Evolutionary conservation across 768 basidiomycete genomes (phyloP), one percentile per base, ranked within the genome.

Genomic region (Clavaria fumosa): DNA sequence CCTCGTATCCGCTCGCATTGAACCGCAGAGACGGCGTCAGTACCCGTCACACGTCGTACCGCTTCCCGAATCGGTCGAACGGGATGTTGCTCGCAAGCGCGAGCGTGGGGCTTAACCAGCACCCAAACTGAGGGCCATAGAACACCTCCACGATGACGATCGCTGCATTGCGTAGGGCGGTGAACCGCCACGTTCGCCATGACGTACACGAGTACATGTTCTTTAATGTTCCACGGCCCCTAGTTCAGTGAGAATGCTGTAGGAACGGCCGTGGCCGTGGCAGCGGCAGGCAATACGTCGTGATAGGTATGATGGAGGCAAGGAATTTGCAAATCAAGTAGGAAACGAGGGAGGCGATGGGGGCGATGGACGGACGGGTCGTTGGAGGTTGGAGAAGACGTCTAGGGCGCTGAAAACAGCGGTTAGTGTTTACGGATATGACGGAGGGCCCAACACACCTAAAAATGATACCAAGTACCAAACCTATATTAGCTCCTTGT

Each of bases 401-500:
- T 97, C 95, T 57, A 88, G 59, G 23, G 75, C 76, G 49, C 78
- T 78, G 44, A 17, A 41, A 19, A 17, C 20, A 15, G 9, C 24
- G 43, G 9, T 32, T 34, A 45, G 26, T 14, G 9, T 9, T 9
- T 9, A 28, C 9, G 26, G 26, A 14, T 28, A 14, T 14, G 9
- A 14, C 9, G 9, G 22, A 6, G 18, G 36, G 23, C 40, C 47
- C 21, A 36, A 64, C 67, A 40, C 42, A 77, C 78, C 72, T 68
- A 50, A 66, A 70, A 33, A n/a, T n/a, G n/a, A n/a, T n/a, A n/a
- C n/a, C 90, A 79, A 50, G 96, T 97, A 26, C 90, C 95, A n/a
- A 99, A 95, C 7, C 85, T 86, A 0, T 86, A 89, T 21, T 91
- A 72, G 5, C 97, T 54, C 97, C 93, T 61, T 96, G 41, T 93